A percentile compares a stretch with the other conserved stretches of the same genome.
Evolutionary conservation across 176 grass and related monocot species (phyloP).

Genomic region (Lolium multiflorum): DNA sequence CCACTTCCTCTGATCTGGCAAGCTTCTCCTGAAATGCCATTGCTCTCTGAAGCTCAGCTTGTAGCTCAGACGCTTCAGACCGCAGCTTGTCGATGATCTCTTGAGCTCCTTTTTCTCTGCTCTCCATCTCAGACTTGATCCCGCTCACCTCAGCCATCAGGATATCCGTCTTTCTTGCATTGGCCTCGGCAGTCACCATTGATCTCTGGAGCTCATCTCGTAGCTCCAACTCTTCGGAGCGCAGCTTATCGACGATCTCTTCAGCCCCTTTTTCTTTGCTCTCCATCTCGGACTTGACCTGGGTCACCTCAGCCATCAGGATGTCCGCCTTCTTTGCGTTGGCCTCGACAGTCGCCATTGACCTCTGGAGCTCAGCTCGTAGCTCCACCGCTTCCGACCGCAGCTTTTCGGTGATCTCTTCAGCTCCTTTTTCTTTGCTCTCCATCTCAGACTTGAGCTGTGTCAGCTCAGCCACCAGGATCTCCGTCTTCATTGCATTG

Average conservation of each 20-base stretch:
- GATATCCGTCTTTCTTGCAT: conserved; percentile 50
- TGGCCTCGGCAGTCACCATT: conserved; percentile 47
- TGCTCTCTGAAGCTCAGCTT: conserved; percentile 19
- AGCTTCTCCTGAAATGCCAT: conserved; percentile 59
- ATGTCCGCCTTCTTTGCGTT: conserved; percentile 49
- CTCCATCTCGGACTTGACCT: conserved; percentile 52
- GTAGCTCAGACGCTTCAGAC: not conserved
- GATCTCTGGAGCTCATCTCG: not conserved
- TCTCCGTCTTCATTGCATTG: conserved; percentile 54
- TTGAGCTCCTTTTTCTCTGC: conserved; percentile 53
- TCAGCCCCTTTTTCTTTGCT: conserved; percentile 48
- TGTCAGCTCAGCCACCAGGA: conserved; percentile 45
- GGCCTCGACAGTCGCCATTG: conserved; percentile 39
- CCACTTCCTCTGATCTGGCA: conserved; percentile 28
- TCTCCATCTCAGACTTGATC: conserved; percentile 49
- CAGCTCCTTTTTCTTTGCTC: conserved; percentile 29
- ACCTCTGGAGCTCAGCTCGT: conserved; percentile 59
- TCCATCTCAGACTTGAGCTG: conserved; percentile 41
- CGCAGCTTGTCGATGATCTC: conserved; percentile 9
- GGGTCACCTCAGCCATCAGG: conserved; percentile 42
- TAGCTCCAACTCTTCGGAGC: too few species aligned
- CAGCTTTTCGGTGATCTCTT: conserved; percentile 30
- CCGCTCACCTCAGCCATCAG: conserved; percentile 44
- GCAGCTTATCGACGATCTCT: conserved; percentile 9
- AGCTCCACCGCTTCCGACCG: not conserved